Base-by-base conservation (phyloP, 2,329 filamentous ascomycete genomes). In the Phyllachora maydis region DNA sequence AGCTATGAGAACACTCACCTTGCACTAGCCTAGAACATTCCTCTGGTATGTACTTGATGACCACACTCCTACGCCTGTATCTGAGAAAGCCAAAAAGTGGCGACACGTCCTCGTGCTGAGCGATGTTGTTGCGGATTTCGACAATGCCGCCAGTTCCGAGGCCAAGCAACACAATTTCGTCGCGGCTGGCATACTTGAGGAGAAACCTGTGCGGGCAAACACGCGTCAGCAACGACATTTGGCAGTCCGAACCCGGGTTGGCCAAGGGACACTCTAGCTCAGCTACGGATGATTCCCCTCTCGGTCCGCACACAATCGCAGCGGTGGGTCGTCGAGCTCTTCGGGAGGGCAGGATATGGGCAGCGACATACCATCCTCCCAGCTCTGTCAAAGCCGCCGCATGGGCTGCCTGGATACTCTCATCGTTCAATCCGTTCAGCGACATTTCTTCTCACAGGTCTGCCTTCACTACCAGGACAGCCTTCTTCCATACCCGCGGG, bases 21-120 rank as follows among this genome's bases (percentile, higher is more conserved):
- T 92, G 78, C 25, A 98, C 58, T 26, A 98, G 57, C 38, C 88
- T 67, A 32, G 88, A 95, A 34, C 83, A 85, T 29, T 73, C 78
- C 29, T 91, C 79, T 1, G 85, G 88, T 31, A 92, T 63, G 45
- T 88, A 92, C 52, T 88, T 93, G 46, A 98, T 65, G 29, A 98
- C 52, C 23, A 95, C 76, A 48, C 82, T 93, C 42, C 82, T 69
- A 42, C 83, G 70, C 27, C 85, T 64, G 47, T 93, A 95, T 37
- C 78, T 71, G 35, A 98, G 53, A 43, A 93, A 81, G 25, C 88
- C 88, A 42, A 90, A 98, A 22, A 98, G 56, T 12, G 88, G 88
- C 31, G 81, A 88, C 26, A 67, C 64, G 33, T 93, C 83, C 27
- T 77, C 66, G 43, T 90, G 91, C 31, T 65, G 57, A 28, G 72